phyloP scores from a whole-genome alignment of 345 rosid species.

The Zanthoxylum bungeanum region DNA sequence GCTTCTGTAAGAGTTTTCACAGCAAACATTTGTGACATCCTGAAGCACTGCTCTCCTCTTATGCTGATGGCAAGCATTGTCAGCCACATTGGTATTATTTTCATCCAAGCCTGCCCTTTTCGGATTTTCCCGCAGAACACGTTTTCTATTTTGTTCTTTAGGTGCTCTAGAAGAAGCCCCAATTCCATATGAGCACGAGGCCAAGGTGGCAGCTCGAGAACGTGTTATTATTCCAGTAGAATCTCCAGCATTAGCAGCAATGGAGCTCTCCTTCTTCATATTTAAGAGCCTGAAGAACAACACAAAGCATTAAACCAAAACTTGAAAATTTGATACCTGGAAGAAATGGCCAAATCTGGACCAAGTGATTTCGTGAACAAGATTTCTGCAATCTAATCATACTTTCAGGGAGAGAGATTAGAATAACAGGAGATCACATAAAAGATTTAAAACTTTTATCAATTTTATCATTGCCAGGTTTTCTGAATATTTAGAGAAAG shows the following conservation, averaged over 20 bases:
- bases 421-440: background rate
- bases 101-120: conserved; percentile 57
- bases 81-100: conserved; percentile 31
- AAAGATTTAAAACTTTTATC: background rate
- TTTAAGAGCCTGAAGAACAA: conserved; percentile 32
- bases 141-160: conserved; percentile 33
- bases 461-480: background rate
- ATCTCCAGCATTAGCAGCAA: conserved; percentile 29
- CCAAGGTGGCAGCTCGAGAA: conserved; percentile 58
- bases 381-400: background rate
- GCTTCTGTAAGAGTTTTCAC: conserved; percentile 35
- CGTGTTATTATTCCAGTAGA: conserved; percentile 64
- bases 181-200: conserved; percentile 36
- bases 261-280: conserved; percentile 55
- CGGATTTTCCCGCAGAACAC: conserved; percentile 28
- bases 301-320: conserved; percentile 19
- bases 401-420: background rate
- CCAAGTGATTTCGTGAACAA: background rate
- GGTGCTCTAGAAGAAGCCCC: conserved; percentile 30
- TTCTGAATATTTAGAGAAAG: background rate
- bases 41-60: conserved; percentile 71
- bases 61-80: conserved; percentile 22
- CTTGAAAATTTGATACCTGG: conserved; percentile 17
- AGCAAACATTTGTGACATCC: conserved; percentile 68
- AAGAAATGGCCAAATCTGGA: conserved; percentile 14